Conservation (phyloP, 208 protist genomes). For the Lotmaria passim region DNA sequence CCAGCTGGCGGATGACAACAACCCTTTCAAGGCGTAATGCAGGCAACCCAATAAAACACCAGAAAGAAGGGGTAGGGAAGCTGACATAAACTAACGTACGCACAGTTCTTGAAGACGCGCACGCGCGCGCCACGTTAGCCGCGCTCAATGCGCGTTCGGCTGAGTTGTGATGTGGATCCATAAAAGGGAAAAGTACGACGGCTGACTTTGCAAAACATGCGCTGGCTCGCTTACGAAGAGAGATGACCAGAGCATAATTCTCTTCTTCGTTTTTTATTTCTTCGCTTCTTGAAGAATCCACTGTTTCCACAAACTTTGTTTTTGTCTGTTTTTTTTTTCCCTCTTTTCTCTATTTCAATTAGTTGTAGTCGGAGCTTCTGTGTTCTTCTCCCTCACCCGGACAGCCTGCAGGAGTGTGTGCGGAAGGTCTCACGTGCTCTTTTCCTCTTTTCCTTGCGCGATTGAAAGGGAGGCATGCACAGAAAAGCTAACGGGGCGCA, state of each 20-base stretch:
- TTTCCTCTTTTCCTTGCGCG: neutral
- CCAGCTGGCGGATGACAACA: slow-evolving; percentile 61
- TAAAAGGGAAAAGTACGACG: no score
- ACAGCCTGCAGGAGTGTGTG: neutral
- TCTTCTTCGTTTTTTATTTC: slow-evolving; percentile 7
- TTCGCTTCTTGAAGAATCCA: slow-evolving; percentile 12
- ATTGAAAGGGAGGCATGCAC: neutral
- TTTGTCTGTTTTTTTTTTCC: neutral
- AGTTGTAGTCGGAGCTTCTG: slow-evolving; percentile 8
- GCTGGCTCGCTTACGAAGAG: no score
- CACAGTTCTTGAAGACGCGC: no score
- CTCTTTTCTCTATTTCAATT: neutral
- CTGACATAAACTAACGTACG: no score
- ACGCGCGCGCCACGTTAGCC: neutral
- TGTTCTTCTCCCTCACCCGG: neutral
- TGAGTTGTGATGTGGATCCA: neutral
- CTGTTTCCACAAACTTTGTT: neutral
- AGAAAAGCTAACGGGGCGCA: neutral
- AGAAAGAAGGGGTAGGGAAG: no score
- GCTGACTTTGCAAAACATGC: slow-evolving; percentile 6
- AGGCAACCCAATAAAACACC: no score
- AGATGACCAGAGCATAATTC: no score
- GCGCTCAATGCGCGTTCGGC: neutral
- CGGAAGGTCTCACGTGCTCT: neutral
- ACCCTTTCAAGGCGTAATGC: slow-evolving; percentile 42